phyloP scores from a whole-genome alignment of 495 filamentous ascomycete genomes.

The Penicillium cosmopolitanum region DNA sequence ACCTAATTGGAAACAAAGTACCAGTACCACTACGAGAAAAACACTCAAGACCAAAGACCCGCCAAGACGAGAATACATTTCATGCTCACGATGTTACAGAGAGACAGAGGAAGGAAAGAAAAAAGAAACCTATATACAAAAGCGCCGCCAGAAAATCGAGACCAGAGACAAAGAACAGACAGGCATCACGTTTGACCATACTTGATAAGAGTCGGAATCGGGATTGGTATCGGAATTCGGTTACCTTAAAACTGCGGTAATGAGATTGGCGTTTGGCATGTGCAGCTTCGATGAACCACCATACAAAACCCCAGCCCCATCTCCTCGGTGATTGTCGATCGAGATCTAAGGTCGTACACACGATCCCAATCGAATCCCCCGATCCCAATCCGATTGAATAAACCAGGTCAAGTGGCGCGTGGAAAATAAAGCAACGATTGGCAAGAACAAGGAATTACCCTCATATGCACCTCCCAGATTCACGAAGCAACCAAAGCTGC shows the following conservation, averaged over 20 bases:
- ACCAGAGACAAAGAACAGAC: background rate
- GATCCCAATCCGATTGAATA: background rate
- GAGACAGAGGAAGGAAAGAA: background rate
- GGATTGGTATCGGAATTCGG: background rate
- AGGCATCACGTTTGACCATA: background rate
- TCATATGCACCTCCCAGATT: too few species aligned
- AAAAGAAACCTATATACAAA: constrained; percentile 2
- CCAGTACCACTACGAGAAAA: too few species aligned
- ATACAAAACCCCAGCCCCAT: too few species aligned
- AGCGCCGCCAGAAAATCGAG: background rate
- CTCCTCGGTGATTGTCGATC: too few species aligned
- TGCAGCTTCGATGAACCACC: too few species aligned
- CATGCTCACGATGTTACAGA: constrained; percentile 7
- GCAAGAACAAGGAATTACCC: background rate
- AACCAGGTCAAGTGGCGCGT: background rate
- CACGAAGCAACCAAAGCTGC: too few species aligned
- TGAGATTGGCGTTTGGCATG: background rate
- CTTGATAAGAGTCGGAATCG: background rate
- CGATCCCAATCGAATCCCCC: background rate
- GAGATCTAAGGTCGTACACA: too few species aligned
- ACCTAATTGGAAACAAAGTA: too few species aligned
- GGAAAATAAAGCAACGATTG: constrained; percentile 3
- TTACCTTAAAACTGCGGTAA: background rate
- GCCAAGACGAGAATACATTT: background rate
- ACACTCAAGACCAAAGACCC: too few species aligned